Evolutionary conservation across 495 filamentous ascomycete genomes (phyloP).

Genomic region (Aspergillus nidulans): DNA sequence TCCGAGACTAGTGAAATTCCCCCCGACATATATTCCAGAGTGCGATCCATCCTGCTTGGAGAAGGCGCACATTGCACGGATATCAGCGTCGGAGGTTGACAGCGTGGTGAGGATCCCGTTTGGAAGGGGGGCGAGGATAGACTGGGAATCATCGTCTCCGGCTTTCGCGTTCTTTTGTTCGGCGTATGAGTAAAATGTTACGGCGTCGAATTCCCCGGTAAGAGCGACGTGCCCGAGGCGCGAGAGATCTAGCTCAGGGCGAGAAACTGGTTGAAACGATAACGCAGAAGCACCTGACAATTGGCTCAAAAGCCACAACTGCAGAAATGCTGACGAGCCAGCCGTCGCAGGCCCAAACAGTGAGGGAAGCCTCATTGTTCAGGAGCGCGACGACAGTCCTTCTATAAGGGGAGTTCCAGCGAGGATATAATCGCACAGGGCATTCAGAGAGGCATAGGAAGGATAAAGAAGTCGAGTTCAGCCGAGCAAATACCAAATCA

Average conservation of each 20-base stretch:
- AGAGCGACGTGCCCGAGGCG: conserved; percentile 79
- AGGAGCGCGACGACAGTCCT: conserved; percentile 41
- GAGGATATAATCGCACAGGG: background rate
- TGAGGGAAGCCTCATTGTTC: conserved; percentile 54
- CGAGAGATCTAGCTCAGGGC: conserved; percentile 77
- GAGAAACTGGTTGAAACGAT: conserved; percentile 64
- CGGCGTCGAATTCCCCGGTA: conserved; percentile 84
- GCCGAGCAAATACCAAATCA: conserved; percentile 5
- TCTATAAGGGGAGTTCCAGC: conserved; percentile 14
- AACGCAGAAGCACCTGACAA: conserved; percentile 53
- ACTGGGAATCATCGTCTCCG: conserved; percentile 70
- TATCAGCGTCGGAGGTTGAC: conserved; percentile 71
- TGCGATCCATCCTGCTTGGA: conserved; percentile 60
- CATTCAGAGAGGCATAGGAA: conserved; percentile 6
- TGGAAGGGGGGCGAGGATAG: conserved; percentile 75
- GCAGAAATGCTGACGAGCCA: conserved; percentile 38
- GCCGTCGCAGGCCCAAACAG: conserved; percentile 53
- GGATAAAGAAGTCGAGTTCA: conserved; percentile 4
- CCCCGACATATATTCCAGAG: conserved; percentile 76
- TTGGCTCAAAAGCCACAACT: conserved; percentile 38
- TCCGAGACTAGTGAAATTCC: conserved; percentile 93
- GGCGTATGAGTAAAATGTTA: conserved; percentile 83
- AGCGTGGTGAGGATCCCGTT: conserved; percentile 78
- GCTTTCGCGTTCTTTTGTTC: conserved; percentile 67
- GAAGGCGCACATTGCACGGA: conserved; percentile 83